phyloP scores from a whole-genome alignment of 495 filamentous ascomycete genomes.

The Hypoxylon cercidicola region DNA sequence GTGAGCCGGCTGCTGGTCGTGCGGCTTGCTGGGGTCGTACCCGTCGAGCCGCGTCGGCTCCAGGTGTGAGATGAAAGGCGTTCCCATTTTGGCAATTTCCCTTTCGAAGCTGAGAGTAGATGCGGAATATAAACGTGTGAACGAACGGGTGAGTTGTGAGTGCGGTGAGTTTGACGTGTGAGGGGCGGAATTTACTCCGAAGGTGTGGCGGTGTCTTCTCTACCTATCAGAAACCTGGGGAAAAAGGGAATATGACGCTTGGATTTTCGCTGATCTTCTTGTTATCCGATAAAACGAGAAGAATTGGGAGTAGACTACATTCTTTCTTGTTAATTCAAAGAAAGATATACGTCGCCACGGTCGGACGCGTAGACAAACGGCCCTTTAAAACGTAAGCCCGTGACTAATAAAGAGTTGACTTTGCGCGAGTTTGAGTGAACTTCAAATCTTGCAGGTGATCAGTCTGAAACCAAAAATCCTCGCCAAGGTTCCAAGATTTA shows the following conservation, averaged over 20 bases:
- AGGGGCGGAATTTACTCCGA: too few species aligned
- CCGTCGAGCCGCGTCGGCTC: constrained; percentile 55
- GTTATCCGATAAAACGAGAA: too few species aligned
- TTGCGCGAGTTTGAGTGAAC: constrained; percentile 2
- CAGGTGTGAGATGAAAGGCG: constrained; percentile 61
- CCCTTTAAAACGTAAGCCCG: not conserved
- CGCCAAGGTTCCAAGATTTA: constrained; percentile 6
- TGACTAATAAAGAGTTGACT: constrained; percentile 21
- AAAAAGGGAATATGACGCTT: too few species aligned
- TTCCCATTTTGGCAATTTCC: constrained; percentile 42
- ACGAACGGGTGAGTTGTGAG: too few species aligned
- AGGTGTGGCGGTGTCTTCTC: too few species aligned
- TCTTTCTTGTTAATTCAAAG: too few species aligned
- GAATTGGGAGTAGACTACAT: too few species aligned
- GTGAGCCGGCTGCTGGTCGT: constrained; percentile 55
- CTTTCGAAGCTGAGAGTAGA: not conserved
- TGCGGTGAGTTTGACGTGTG: too few species aligned
- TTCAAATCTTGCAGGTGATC: not conserved
- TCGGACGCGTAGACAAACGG: not conserved
- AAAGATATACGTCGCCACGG: constrained; percentile 4
- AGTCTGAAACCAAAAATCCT: constrained; percentile 22
- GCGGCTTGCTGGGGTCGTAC: constrained; percentile 55
- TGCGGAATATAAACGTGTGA: not conserved
- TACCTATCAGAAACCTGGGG: too few species aligned
- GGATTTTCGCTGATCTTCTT: too few species aligned